Conservation (phyloP, 1,284 basidiomycete species). For the Austroboletus novae-zelandiae region DNA sequence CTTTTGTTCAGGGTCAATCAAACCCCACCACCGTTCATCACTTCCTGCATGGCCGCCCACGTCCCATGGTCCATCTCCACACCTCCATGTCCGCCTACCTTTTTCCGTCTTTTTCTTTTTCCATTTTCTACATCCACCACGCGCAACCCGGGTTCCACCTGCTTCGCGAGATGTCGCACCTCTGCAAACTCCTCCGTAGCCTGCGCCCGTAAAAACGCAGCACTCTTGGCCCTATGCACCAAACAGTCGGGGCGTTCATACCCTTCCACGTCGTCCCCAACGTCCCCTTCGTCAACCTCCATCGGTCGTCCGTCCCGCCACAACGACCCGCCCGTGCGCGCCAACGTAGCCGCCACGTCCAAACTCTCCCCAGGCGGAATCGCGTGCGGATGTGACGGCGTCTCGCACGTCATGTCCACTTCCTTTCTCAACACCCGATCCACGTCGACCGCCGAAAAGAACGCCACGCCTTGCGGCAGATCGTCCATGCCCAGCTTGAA, state of each 20-base stretch:
- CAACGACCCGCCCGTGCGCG: slow-evolving; percentile 67
- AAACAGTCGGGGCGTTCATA: slow-evolving; percentile 58
- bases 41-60: slow-evolving; percentile 30
- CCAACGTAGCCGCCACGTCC: slow-evolving; percentile 72
- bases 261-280: slow-evolving; percentile 27
- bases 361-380: slow-evolving; percentile 88
- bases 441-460: slow-evolving; percentile 96
- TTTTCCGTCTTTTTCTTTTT: no score
- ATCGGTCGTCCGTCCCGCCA: slow-evolving; percentile 56
- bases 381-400: slow-evolving; percentile 84
- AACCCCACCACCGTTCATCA: slow-evolving; percentile 9
- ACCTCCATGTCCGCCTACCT: background rate
- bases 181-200: slow-evolving; percentile 66
- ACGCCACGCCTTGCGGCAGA: slow-evolving; percentile 88
- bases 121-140: no score
- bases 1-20: no score
- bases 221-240: slow-evolving; percentile 57
- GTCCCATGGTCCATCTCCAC: slow-evolving; percentile 10
- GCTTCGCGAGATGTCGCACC: slow-evolving; percentile 62
- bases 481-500: slow-evolving; percentile 95
- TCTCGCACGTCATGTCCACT: slow-evolving; percentile 93
- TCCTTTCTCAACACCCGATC: slow-evolving; percentile 94
- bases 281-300: slow-evolving; percentile 23
- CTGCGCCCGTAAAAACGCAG: slow-evolving; percentile 71
- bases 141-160: slow-evolving; percentile 32